A percentile compares a stretch with the other conserved stretches of the same genome.
Evolutionary conservation across 768 basidiomycete genomes (phyloP).

Genomic region (Mrakia blollopis): DNA sequence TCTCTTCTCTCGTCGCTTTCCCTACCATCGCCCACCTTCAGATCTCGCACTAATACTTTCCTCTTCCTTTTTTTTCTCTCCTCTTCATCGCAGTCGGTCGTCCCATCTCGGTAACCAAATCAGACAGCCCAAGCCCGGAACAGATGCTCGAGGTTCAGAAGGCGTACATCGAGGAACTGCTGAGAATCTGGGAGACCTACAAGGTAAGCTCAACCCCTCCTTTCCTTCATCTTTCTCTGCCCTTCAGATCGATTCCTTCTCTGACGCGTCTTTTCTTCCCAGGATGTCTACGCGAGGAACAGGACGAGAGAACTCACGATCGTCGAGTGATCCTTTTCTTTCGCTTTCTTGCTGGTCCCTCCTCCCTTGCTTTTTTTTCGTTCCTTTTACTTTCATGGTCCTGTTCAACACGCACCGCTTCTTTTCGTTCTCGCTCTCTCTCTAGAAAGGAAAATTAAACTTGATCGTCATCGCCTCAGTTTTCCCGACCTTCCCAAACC

Average conservation of each 20-base stretch:
- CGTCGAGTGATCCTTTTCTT: slow-evolving; percentile 37
- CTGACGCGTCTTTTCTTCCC: background rate
- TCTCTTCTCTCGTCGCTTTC: background rate
- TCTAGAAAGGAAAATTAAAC: no score
- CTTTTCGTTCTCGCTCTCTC: no score
- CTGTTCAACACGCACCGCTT: no score
- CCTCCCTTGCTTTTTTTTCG: no score
- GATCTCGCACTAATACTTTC: background rate
- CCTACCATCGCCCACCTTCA: background rate
- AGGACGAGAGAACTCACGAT: slow-evolving; percentile 52
- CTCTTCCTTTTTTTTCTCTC: background rate
- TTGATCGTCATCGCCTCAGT: no score
- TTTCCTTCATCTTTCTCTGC: background rate
- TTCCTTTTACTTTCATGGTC: no score
- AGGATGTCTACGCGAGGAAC: slow-evolving; percentile 78
- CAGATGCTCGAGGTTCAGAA: slow-evolving; percentile 72
- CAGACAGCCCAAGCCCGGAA: slow-evolving; percentile 74
- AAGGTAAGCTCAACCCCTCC: slow-evolving; percentile 47
- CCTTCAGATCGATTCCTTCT: no score
- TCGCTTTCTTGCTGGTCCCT: background rate
- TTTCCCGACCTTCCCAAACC: no score
- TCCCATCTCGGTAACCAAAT: slow-evolving; percentile 73
- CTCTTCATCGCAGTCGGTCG: slow-evolving; percentile 62
- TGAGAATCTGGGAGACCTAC: slow-evolving; percentile 91
- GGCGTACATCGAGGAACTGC: slow-evolving; percentile 85